Conservation (phyloP, 768 basidiomycete genomes). For the Termitomyces sp. region DNA sequence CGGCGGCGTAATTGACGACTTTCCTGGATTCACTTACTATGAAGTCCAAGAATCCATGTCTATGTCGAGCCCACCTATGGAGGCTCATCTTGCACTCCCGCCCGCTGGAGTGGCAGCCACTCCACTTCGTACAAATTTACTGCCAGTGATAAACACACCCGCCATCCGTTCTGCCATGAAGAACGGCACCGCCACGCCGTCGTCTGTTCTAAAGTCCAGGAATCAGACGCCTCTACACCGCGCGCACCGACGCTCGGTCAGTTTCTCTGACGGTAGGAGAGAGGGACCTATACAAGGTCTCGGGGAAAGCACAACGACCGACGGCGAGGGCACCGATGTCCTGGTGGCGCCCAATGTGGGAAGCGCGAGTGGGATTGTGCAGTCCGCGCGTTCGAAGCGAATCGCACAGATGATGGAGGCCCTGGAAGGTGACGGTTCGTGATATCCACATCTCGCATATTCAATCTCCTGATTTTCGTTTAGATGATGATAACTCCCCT, state of each 20-base stretch:
- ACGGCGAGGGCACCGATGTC: conserved; percentile 29
- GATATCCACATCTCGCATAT: not conserved
- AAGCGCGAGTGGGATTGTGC: conserved; percentile 32
- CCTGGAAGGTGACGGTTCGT: conserved; percentile 66
- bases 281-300: conserved; percentile 82
- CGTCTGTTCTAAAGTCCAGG: conserved; percentile 53
- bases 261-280: conserved; percentile 92
- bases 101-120: conserved; percentile 11
- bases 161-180: conserved; percentile 42
- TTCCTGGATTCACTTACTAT: conserved; percentile 36
- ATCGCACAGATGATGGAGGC: conserved; percentile 79
- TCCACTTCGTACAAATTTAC: conserved; percentile 21
- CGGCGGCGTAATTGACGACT: conserved; percentile 22
- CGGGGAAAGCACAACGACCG: conserved; percentile 33
- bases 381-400: conserved; percentile 72
- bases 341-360: conserved; percentile 11
- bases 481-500: conserved; percentile 41
- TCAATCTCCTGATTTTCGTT: not conserved
- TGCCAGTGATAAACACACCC: conserved; percentile 26
- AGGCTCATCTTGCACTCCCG: conserved; percentile 2
- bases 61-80: conserved; percentile 8
- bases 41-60: conserved; percentile 17
- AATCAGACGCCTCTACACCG: conserved; percentile 54
- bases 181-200: conserved; percentile 47
- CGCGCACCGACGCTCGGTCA: conserved; percentile 78